Base-by-base conservation (phyloP, 441 rosid species). In the Codiaeum variegatum region DNA sequence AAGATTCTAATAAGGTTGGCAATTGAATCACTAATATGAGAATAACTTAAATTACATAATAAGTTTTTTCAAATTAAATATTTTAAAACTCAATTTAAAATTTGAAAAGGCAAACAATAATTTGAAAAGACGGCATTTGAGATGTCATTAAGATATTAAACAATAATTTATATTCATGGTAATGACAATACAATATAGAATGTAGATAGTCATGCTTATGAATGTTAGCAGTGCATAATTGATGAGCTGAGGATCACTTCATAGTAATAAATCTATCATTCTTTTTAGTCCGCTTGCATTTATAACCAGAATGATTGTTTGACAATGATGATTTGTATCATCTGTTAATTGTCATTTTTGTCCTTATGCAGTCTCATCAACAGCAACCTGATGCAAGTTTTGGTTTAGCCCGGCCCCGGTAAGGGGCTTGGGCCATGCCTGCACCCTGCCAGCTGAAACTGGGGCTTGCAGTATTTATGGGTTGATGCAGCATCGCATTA, bases 331-430 rank as follows among this genome's bases (percentile, higher is more conserved):
- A 67, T 46, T 66, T 69, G 64, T 46, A 47, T 75, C 15, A 6
- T 62, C 52, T 62, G 1, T 19, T 51, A 49, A 40, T 16, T n/a
- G 18, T 38, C 12, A 6, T 46, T 63, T 62, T 62, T 70, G 46
- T 66, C 51, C 6, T 38, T 75, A 2, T 82, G 63, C 85, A 83
- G 91, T 79, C 87, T 78, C 85, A 81, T 83, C 91, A 88, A 77
- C 96, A 85, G 75, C 96, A 84, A 78, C 83, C 83, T 81, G 91
- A 91, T 77, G 83, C 88, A 29, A 86, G 85, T 88, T 89, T 86
- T 83, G 97, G 93, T 80, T 84, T 89, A 79, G 92, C 97, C 87
- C 97, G 92, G 92, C 97, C 97, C 92, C 89, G 90, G n/a, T 89
- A 88, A 91, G 92, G 96, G 94, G 94, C 92, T 78, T 78, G 92